Conservation (phyloP, 345 rosid genomes). For the Camelina laxa region DNA sequence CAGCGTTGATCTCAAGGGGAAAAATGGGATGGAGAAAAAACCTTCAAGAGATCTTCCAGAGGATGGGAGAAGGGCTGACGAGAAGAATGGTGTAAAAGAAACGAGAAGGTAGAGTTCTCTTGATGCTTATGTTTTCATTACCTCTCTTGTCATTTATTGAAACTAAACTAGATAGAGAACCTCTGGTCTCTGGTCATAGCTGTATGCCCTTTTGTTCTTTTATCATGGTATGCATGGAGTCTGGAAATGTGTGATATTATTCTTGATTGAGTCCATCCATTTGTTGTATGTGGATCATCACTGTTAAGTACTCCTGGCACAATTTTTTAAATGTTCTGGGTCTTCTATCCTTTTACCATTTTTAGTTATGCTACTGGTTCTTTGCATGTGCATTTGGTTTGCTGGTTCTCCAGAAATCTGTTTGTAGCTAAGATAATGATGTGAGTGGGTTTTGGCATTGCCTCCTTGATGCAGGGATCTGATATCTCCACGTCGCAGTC, state of each 20-base stretch:
- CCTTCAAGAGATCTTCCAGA: constrained; percentile 49
- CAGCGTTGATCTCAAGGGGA: constrained; percentile 54
- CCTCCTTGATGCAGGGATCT: constrained; percentile 46
- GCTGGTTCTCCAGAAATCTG: neutral
- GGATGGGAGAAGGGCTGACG: constrained; percentile 56
- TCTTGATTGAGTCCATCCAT: neutral
- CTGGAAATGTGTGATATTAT: constrained; percentile 1
- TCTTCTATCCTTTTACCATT: neutral
- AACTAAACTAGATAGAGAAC: neutral
- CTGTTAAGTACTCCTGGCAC: neutral
- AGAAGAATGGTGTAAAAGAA: constrained; percentile 65
- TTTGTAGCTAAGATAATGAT: neutral
- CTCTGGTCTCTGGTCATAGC: neutral
- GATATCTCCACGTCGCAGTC: constrained; percentile 45
- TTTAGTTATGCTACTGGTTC: constrained; percentile 7
- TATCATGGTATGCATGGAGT: constrained; percentile 7
- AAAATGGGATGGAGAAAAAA: constrained; percentile 53
- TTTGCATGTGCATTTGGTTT: neutral
- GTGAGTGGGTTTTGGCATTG: constrained; percentile 12
- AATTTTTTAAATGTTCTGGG: neutral
- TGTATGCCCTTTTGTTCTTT: constrained; percentile 13
- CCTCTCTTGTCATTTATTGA: constrained; percentile 7
- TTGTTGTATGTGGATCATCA: neutral
- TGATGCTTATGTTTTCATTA: constrained; percentile 4
- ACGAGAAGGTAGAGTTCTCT: constrained; percentile 57